Evolutionary conservation across 2,329 filamentous ascomycete genomes (phyloP).

Genomic region (Metarhizium guizhouense): DNA sequence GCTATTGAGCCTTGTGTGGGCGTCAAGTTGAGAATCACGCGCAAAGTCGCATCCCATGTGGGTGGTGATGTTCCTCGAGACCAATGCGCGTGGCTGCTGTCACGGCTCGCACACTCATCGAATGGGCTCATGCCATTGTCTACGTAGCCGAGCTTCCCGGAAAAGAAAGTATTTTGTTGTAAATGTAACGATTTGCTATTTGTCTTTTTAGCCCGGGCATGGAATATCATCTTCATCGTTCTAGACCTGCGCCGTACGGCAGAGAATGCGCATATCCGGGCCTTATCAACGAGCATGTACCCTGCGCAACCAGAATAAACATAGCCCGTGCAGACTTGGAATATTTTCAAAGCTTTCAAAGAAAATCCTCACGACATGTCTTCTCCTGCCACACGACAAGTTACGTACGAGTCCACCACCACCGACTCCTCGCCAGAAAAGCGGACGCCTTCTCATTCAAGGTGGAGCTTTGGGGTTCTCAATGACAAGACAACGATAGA

Average conservation of each 20-base stretch:
- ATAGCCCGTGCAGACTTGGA: too few species aligned
- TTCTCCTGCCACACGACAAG: neutral
- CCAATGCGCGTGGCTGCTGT: neutral
- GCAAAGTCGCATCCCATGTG: neutral
- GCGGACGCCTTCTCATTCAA: neutral
- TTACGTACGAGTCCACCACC: neutral
- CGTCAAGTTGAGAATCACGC: neutral
- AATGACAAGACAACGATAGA: slow-evolving; percentile 7
- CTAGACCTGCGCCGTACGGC: too few species aligned
- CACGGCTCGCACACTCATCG: too few species aligned
- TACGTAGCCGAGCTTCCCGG: neutral
- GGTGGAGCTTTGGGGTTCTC: slow-evolving; percentile 8
- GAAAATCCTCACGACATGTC: neutral
- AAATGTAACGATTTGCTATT: too few species aligned
- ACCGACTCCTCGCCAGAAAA: neutral
- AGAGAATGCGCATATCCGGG: too few species aligned
- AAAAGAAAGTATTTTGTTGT: too few species aligned
- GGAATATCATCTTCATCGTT: too few species aligned
- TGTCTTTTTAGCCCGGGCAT: too few species aligned
- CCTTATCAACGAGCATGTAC: too few species aligned
- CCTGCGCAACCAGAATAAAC: too few species aligned
- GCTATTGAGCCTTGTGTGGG: neutral
- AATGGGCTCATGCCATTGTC: neutral
- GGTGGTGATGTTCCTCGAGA: neutral
- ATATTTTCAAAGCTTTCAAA: neutral